Evolutionary conservation across 805 yeast genomes (phyloP), one percentile per base, ranked within the genome.

Genomic region (Candida caryicola): DNA sequence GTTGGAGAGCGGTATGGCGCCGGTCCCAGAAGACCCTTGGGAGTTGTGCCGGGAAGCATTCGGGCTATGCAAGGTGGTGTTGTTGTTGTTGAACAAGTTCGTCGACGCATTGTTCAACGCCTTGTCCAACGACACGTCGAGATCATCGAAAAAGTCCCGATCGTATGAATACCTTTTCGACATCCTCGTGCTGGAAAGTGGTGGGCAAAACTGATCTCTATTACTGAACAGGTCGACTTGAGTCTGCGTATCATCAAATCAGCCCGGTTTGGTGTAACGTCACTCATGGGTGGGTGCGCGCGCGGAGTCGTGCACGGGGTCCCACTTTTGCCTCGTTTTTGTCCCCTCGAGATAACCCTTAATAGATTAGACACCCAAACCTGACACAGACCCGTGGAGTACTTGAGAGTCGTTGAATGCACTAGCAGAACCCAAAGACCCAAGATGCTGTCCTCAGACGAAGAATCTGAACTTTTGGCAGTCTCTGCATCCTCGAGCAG

Each of bases 91-190:
- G 33, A 54, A 57, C 26, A 62, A 50, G 62, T 69, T 47, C 67
- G 69, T 57, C 61, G 79, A 50, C 47, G 66, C 68, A 51, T 59
- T 64, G 43, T 77, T 77, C 46, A 83, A 62, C 1, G 88, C 91
- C 33, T 77, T 77, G 50, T 81, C 85, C 41, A 81, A 64, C 8
- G 84, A 78, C 45, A 69, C 71, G 53, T 82, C 88, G 52, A 83
- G 76, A 46, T 76, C 74, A 48, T 82, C 88, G 50, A 81, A 71
- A 9, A 78, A 66, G 26, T 43, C 47, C 15, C 39, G 35, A 3
- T 37, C 40, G 27, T 37, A 34, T 17, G 50, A 46, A 33, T 33
- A 48, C 19, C 50, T 40, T 29, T 25, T 38, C 17, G 43, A 23
- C 37, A 34, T 42, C 29, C 23, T 23, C 32, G 17, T 21, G 10